Evolutionary conservation across 495 filamentous ascomycete species (phyloP).

Genomic region (Xylaria grammica): DNA sequence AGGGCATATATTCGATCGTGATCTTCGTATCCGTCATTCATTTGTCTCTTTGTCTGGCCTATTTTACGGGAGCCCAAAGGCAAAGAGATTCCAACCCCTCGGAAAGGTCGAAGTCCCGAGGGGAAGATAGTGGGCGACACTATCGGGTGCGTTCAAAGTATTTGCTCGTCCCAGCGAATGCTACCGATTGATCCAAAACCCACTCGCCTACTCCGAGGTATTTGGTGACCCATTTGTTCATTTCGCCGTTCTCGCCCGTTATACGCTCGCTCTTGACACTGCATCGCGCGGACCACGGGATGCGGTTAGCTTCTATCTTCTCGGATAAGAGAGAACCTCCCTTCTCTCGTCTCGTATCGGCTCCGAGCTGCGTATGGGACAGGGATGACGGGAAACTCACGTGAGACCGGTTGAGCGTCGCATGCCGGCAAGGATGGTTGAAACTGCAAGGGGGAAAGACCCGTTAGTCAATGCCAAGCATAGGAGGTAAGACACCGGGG

Average conservation of each 20-base stretch:
- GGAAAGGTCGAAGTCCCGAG: neutral
- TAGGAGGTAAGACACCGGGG: neutral
- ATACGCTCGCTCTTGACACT: slow-evolving; percentile 89
- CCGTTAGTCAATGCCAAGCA: slow-evolving; percentile 28
- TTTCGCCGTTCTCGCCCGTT: slow-evolving; percentile 75
- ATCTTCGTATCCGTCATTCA: slow-evolving; percentile 15
- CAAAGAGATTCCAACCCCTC: neutral
- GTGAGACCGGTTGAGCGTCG: slow-evolving; percentile 95
- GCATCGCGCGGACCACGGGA: slow-evolving; percentile 54
- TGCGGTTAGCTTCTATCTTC: slow-evolving; percentile 30
- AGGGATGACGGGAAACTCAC: slow-evolving; percentile 63
- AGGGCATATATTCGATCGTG: neutral
- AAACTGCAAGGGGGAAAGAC: slow-evolving; percentile 61
- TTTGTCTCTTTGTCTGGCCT: neutral
- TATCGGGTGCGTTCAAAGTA: slow-evolving; percentile 89
- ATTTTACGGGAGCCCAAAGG: neutral
- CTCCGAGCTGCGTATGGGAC: neutral
- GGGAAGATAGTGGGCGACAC: neutral
- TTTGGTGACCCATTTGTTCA: slow-evolving; percentile 90
- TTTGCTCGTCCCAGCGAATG: slow-evolving; percentile 80
- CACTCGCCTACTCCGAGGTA: slow-evolving; percentile 96
- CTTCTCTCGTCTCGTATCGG: neutral
- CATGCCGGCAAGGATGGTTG: slow-evolving; percentile 93
- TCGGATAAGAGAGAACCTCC: neutral
- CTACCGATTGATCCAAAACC: slow-evolving; percentile 97